Evolutionary conservation across 805 yeast species (phyloP).

Genomic region (Yarrowia sp.): DNA sequence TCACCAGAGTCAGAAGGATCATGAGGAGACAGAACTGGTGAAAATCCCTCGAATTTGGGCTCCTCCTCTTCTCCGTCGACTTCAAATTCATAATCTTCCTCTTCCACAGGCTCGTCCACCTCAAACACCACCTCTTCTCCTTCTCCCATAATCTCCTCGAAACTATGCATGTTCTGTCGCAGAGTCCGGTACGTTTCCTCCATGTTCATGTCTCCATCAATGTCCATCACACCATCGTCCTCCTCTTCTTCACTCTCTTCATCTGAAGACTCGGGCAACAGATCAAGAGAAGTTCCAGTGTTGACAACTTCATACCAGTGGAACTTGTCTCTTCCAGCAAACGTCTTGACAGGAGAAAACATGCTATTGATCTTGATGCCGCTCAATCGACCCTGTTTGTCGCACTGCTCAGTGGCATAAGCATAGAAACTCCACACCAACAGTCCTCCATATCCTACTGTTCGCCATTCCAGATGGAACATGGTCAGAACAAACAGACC

Average conservation of each 20-base stretch:
- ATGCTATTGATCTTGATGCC: slow-evolving; percentile 5
- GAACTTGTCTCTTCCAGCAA: slow-evolving; percentile 29
- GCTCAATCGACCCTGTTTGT: slow-evolving; percentile 10
- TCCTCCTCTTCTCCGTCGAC: background rate
- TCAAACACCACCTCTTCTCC: slow-evolving; percentile 34
- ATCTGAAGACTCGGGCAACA: slow-evolving; percentile 11
- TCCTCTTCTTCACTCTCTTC: slow-evolving; percentile 14
- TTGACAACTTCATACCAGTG: slow-evolving; percentile 34
- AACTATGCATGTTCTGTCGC: background rate
- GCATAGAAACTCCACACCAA: slow-evolving; percentile 29
- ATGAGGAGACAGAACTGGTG: slow-evolving; percentile 23
- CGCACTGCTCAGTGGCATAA: slow-evolving; percentile 31
- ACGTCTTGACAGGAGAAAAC: slow-evolving; percentile 13
- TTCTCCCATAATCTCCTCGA: slow-evolving; percentile 4
- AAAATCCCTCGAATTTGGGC: slow-evolving; percentile 18
- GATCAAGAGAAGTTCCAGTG: slow-evolving; percentile 18
- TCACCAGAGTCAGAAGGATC: slow-evolving; percentile 3
- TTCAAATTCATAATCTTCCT: background rate
- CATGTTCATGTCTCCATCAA: background rate
- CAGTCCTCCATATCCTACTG: slow-evolving; percentile 1
- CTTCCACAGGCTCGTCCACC: background rate
- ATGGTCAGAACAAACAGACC: slow-evolving; percentile 23
- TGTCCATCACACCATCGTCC: background rate
- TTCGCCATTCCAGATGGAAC: slow-evolving; percentile 1
- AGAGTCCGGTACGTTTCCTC: slow-evolving; percentile 6